Evolutionary conservation across 1,284 basidiomycete genomes (phyloP).

Genomic region (Xerocomus nothofagi): DNA sequence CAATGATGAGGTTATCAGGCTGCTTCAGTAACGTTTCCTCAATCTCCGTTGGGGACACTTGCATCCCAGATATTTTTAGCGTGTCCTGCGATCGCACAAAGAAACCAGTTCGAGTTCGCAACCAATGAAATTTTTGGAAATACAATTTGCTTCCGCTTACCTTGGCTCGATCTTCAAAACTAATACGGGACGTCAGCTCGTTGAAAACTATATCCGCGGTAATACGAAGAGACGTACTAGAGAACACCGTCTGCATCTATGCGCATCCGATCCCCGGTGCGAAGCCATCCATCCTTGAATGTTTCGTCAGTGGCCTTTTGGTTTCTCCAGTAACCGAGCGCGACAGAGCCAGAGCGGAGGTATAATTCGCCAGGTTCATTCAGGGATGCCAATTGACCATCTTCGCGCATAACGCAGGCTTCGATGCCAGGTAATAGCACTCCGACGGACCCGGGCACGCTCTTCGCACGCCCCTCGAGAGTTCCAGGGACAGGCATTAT

Average conservation of each 20-base stretch:
- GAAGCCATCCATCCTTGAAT: constrained; percentile 69
- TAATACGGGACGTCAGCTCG: neutral
- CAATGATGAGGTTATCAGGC: constrained; percentile 56
- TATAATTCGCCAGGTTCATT: constrained; percentile 68
- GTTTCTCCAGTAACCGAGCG: constrained; percentile 71
- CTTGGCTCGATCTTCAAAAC: constrained; percentile 34
- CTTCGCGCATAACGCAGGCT: constrained; percentile 59
- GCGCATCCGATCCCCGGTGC: constrained; percentile 68
- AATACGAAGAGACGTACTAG: constrained; percentile 49
- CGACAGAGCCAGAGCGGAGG: constrained; percentile 53
- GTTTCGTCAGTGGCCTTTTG: constrained; percentile 62
- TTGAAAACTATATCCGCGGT: neutral
- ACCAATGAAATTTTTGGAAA: too few species aligned
- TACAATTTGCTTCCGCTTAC: constrained; percentile 7
- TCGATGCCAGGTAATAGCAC: constrained; percentile 63
- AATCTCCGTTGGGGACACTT: constrained; percentile 75
- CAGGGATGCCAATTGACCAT: constrained; percentile 53
- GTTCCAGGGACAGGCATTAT: constrained; percentile 45
- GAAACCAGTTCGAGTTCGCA: constrained; percentile 4
- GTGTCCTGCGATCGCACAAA: constrained; percentile 56
- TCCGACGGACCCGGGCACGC: constrained; percentile 50
- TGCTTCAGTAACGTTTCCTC: constrained; percentile 61
- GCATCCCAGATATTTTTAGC: constrained; percentile 69
- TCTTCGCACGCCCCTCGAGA: constrained; percentile 45
- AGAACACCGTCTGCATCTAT: constrained; percentile 59